A percentile compares a stretch with the other conserved stretches of the same genome.
Evolutionary conservation across 2,329 filamentous ascomycete genomes (phyloP).

Genomic region (Diaporthe ilicicola): DNA sequence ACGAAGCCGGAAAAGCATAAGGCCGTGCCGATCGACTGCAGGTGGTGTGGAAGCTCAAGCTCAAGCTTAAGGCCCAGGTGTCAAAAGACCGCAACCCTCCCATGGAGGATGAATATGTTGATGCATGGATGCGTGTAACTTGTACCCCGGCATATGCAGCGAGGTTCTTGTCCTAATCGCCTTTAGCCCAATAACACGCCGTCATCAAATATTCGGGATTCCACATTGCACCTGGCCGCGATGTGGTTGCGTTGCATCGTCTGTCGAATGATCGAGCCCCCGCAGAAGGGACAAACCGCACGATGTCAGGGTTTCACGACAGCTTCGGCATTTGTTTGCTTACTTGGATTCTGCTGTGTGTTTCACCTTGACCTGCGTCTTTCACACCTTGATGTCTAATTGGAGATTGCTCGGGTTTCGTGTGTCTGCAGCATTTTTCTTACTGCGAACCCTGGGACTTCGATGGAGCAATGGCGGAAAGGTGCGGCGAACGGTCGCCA

Average conservation of each 20-base stretch:
- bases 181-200: slow-evolving; percentile 14
- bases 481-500: background rate
- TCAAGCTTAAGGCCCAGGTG: slow-evolving; percentile 14
- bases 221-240: slow-evolving; percentile 2
- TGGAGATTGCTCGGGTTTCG: slow-evolving; percentile 7
- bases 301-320: slow-evolving; percentile 11
- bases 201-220: background rate
- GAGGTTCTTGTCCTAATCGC: background rate
- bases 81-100: background rate
- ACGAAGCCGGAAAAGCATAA: slow-evolving; percentile 8
- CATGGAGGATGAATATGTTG: background rate
- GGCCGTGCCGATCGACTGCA: background rate
- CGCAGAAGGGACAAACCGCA: background rate
- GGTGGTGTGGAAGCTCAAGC: slow-evolving; percentile 13
- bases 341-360: slow-evolving; percentile 7
- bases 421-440: slow-evolving; percentile 13
- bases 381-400: slow-evolving; percentile 1
- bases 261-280: slow-evolving; percentile 5
- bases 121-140: slow-evolving; percentile 10
- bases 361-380: slow-evolving; percentile 8
- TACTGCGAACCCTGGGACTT: background rate
- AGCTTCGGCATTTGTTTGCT: slow-evolving; percentile 22
- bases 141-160: slow-evolving; percentile 15
- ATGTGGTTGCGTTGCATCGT: slow-evolving; percentile 13
- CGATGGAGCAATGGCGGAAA: slow-evolving; percentile 1